A percentile compares a stretch with the other conserved stretches of the same genome.
phyloP scores from a whole-genome alignment of 805 yeast genomes.

The Saccharomycopsis fermentans region DNA sequence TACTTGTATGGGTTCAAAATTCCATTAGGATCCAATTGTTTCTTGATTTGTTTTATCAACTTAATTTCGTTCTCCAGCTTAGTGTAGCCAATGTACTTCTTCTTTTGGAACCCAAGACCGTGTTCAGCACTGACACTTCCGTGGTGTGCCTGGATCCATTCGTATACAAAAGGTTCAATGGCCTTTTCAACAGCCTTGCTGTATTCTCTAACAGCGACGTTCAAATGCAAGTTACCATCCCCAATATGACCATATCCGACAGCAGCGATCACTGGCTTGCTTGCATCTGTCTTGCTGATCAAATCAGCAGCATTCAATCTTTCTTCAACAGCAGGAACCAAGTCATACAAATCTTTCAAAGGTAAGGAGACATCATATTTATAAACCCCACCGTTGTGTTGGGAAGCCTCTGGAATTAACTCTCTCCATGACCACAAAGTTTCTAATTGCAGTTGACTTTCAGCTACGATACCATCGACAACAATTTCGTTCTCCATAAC shows the following conservation, averaged over 20 bases:
- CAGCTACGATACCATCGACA: constrained; percentile 92
- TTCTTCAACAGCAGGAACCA: constrained; percentile 69
- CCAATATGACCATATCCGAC: constrained; percentile 98
- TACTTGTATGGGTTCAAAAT: constrained; percentile 95
- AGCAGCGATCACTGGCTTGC: constrained; percentile 71
- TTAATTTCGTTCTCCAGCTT: constrained; percentile 62
- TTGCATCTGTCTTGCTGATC: constrained; percentile 50
- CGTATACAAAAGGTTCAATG: constrained; percentile 91
- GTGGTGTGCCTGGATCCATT: constrained; percentile 58
- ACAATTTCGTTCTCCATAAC: constrained; percentile 80
- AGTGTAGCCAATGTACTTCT: constrained; percentile 76
- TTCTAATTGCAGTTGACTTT: constrained; percentile 78
- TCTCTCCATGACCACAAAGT: constrained; percentile 96
- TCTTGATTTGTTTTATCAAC: constrained; percentile 69
- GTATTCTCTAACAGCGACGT: constrained; percentile 83
- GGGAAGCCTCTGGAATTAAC: constrained; percentile 80
- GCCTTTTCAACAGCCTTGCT: constrained; percentile 65
- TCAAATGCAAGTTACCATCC: constrained; percentile 92
- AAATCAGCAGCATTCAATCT: constrained; percentile 48
- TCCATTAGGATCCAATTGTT: constrained; percentile 80
- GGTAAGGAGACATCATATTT: constrained; percentile 95
- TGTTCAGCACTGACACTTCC: constrained; percentile 98
- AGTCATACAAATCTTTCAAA: constrained; percentile 63
- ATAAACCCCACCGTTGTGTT: constrained; percentile 85
- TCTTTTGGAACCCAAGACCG: constrained; percentile 95